These are phyloP conservation scores for Penicillium ochrochloron DNA, from an alignment of 495 filamentous ascomycete genomes.

Conservation along the genomic window DNA sequence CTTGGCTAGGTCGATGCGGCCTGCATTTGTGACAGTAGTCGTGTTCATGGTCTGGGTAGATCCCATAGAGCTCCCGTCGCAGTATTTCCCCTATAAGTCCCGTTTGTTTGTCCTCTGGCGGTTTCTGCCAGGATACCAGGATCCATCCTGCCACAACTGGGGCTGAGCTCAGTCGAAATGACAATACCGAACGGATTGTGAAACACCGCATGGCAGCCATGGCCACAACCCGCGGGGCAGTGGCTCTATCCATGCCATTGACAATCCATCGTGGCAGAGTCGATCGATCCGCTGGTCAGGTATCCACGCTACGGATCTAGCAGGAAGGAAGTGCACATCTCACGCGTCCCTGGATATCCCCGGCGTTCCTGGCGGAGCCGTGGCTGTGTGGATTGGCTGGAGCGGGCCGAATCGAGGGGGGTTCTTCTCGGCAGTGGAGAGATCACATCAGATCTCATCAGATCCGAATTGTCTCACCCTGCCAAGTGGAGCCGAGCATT, in stretches of 20 bases:
- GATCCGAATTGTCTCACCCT: conserved; percentile 3
- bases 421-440: conserved; percentile 7
- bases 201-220: conserved; percentile 3
- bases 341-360: neutral
- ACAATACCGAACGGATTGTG: conserved; percentile 5
- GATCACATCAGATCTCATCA: conserved; percentile 7
- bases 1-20: conserved; percentile 4
- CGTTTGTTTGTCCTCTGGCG: neutral
- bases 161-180: conserved; percentile 14
- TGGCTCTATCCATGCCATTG: neutral
- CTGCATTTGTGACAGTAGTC: neutral
- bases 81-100: neutral
- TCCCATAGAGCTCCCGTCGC: no score
- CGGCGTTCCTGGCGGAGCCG: conserved; percentile 1
- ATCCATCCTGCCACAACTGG: neutral
- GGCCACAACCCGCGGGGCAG: neutral
- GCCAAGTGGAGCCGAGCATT: neutral
- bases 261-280: conserved; percentile 17
- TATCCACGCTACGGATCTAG: neutral
- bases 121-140: neutral
- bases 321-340: neutral
- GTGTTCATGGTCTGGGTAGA: neutral
- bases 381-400: neutral
- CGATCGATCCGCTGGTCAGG: conserved; percentile 4
- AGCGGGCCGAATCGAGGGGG: conserved; percentile 5